Evolutionary conservation across 495 filamentous ascomycete species (phyloP), one percentile per base, ranked within the genome.

Genomic region (Podospora pseudoanserina): DNA sequence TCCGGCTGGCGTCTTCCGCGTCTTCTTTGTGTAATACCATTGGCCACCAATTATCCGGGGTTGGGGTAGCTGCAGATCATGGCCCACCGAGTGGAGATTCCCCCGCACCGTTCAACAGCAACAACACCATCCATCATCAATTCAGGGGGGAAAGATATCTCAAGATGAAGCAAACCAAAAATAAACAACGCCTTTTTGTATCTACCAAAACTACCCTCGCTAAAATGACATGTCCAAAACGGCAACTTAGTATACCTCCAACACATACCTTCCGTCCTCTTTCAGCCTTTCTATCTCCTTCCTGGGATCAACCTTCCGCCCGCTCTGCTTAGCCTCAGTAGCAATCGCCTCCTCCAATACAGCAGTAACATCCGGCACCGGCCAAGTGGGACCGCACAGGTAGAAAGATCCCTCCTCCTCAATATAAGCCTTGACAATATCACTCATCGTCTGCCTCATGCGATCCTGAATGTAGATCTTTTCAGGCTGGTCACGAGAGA

Each of bases 391-490:
- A 61, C 95, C 95, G 75, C 95, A 99, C 26, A 99, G 88, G 80
- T 99, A 99, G 82, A 99, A 99, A 11, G 88, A 86, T 61, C 95
- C 95, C 70, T 94, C 91, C 68, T 96, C 86, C 76, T 89, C 85
- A 74, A 96, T 87, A 77, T 98, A 97, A 7, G 93, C 92, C 79
- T 95, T 81, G 68, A 94, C 87, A 65, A 99, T 93, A 64, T 97
- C 91, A n/a, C 79, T 78, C 49, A 97, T 79, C 2, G 89, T 90
- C 85, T 98, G 85, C 66, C 95, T 87, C 95, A 99, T 98, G 70
- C 93, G 89, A 75, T 98, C 95, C 83, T 99, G 95, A 76, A 99
- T 99, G 76, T 99, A 99, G 68, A 99, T 96, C 89, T 99, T 99
- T 85, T 97, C 86, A 20, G 91, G 88, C 86, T 99, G 95, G 75